A percentile compares a stretch with the other conserved stretches of the same genome.
These are phyloP conservation scores for Debaryomyces singareniensis DNA, from an alignment of 1,139 yeast genomes.

Conservation along the genomic window DNA sequence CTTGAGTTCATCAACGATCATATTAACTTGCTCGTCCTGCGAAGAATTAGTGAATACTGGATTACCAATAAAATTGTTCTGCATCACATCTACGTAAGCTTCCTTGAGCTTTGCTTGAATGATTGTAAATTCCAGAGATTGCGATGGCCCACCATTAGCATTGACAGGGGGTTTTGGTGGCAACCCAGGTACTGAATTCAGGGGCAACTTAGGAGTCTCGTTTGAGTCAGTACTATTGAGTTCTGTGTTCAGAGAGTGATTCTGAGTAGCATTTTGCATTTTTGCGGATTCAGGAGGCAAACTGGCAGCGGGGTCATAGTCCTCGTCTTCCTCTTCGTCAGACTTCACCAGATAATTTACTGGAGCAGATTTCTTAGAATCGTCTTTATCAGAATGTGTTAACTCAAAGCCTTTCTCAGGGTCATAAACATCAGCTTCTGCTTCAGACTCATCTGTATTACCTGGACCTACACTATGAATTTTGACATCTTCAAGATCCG, in stretches of 20 bases:
- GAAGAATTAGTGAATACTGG: constrained; percentile 24
- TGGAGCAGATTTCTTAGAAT: neutral
- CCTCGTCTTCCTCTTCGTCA: constrained; percentile 1
- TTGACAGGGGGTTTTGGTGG: constrained; percentile 28
- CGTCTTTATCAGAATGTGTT: neutral
- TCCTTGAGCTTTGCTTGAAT: constrained; percentile 15
- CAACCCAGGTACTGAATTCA: constrained; percentile 13
- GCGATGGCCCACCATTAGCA: constrained; percentile 10
- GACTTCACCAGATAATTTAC: constrained; percentile 2
- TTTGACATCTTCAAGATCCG: neutral
- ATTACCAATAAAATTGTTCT: constrained; percentile 25
- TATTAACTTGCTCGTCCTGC: constrained; percentile 27
- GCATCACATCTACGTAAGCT: constrained; percentile 31
- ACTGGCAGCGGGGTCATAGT: constrained; percentile 5
- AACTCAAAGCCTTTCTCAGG: constrained; percentile 11
- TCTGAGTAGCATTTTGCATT: too few relatives aligned
- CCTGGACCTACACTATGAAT: neutral
- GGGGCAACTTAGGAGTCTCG: constrained; percentile 3
- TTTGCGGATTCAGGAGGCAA: neutral
- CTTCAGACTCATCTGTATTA: constrained; percentile 4
- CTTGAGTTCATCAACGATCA: constrained; percentile 22
- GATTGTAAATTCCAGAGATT: constrained; percentile 3
- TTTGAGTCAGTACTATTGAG: too few relatives aligned
- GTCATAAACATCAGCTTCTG: constrained; percentile 17
- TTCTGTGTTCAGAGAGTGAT: too few relatives aligned